Percentiles rank a stretch among this genome's conserved stretches.
Conservation (phyloP, 2,329 filamentous ascomycete genomes). For the Diplocarpon rosae region DNA sequence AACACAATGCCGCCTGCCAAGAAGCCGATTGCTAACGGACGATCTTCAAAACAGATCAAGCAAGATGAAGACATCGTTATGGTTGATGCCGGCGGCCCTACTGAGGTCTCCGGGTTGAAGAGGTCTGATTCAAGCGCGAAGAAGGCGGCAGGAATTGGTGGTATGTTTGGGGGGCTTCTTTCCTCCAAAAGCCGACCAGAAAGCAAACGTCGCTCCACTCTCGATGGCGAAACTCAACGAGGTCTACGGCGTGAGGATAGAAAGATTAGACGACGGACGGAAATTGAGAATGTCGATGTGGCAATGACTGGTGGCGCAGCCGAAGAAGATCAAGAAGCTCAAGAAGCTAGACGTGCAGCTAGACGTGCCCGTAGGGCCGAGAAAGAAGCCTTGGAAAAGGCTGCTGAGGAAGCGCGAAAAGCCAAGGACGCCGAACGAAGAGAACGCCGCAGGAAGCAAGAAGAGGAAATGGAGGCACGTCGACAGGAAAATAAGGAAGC, state of each 20-base stretch:
- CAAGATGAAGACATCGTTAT: constrained; percentile 54
- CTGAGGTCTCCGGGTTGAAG: constrained; percentile 33
- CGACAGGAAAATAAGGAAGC: constrained; percentile 48
- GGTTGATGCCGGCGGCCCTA: constrained; percentile 40
- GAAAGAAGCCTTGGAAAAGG: constrained; percentile 37
- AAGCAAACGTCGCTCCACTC: constrained; percentile 39
- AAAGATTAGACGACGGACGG: constrained; percentile 29
- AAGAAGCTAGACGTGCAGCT: constrained; percentile 43
- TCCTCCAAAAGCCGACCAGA: constrained; percentile 34
- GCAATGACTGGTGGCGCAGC: constrained; percentile 35
- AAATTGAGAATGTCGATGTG: constrained; percentile 35
- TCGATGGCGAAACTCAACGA: constrained; percentile 36
- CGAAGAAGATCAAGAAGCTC: constrained; percentile 41
- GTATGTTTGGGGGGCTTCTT: constrained; percentile 50
- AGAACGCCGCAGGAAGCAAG: constrained; percentile 43
- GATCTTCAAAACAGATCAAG: constrained; percentile 48
- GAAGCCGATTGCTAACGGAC: constrained; percentile 29
- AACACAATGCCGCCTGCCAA: constrained; percentile 18
- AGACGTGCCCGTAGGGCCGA: constrained; percentile 49
- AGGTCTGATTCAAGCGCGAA: constrained; percentile 52
- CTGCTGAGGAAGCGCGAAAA: constrained; percentile 40
- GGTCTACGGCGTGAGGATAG: constrained; percentile 27
- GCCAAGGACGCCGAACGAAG: constrained; percentile 46
- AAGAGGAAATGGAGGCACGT: constrained; percentile 45
- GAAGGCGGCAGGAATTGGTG: constrained; percentile 46